Evolutionary conservation across 805 yeast genomes (phyloP), one percentile per base, ranked within the genome.

Genomic region (Komagataella pseudopastoris): DNA sequence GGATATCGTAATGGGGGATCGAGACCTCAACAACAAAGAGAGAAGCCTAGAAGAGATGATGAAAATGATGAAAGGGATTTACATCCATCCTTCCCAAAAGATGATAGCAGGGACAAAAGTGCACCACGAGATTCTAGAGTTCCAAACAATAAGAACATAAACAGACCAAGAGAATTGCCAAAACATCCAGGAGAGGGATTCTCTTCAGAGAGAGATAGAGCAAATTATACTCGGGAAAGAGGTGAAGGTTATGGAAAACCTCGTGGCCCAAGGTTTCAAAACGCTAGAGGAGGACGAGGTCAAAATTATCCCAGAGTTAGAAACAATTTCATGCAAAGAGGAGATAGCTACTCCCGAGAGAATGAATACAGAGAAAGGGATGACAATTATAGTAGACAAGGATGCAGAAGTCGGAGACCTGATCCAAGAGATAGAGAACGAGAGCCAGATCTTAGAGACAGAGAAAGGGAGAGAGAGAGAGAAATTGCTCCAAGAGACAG

Each of bases 311-410:
- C 24, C 3, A 48, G 44, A 17, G 49, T 16, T n/a, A 49, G 51
- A 44, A 30, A 20, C 48, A 3, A 12, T 10, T 45, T 6, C 6
- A 49, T 4, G 10, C 49, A 47, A 49, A 45, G 50, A 44, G 39
- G 49, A 44, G 10, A 49, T 45, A 49, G 36, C 12, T 14, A 22
- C 10, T 39, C 45, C 46, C 20, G 49, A 18, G 20, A 14, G 18
- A 49, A 43, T 43, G 52, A 46, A 22, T 30, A 12, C 49, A 50
- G 45, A 24, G 52, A 48, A 7, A 47, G 50, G 7, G 50, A 50
- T 22, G 18, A 17, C n/a, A 17, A 49, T 17, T 44, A 47, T 6
- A 18, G 14, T 17, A 49, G 51, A 49, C 44, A 49, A n/a, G 51
- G 39, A 45, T 14, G 45, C 17, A 20, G 49, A n/a, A 23, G 17